Evolutionary conservation across 495 filamentous ascomycete genomes (phyloP), one percentile per base, ranked within the genome.

Genomic region (Podospora anserina): DNA sequence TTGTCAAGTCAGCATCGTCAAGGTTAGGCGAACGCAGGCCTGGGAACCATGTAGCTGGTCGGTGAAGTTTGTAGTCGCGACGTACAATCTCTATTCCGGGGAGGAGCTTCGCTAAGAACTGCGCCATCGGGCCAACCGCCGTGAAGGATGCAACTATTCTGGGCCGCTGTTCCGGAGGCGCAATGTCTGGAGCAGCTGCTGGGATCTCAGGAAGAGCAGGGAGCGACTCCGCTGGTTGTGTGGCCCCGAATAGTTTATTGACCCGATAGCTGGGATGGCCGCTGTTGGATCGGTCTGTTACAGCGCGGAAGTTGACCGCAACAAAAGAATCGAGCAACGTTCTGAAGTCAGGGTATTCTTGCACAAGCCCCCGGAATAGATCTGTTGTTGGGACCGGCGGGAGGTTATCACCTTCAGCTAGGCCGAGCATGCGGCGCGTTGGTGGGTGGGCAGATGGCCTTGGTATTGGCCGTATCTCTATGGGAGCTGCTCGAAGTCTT

Each of bases 1-100:
- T 69, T 34, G 91, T 87, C 16, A 97, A 69, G 74, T 97, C 93
- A 11, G 91, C 91, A 76, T 96, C 93, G 15, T 83, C 77, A 2
- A 77, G 75, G 19, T 82, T 74, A 13, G 80, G 74, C 11, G 79
- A 78, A 20, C 68, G 61, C 39, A 75, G 23, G 57, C 77, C 74
- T 15, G 75, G 75, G 16, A 66, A 27, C 80, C 72, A 78, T 27
- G 66, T 27, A 5, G 73, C 66, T 3, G 76, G 75, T 64, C 82
- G 73, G 74, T 82, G 82, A 5, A 76, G 72, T 19, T 75, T 70
- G 64, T 86, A 86, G 70, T 89, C 85, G 27, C 91, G 85, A 69
- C 88, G 85, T 58, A 91, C 84, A 32, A 91, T 77, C 15, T 79
- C 77, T 6, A 86, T 82, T 1, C 68, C 72, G 1, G 88, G 86